Base-by-base conservation (phyloP, 2,329 filamentous ascomycete genomes). In the Cordyceps javanica region DNA sequence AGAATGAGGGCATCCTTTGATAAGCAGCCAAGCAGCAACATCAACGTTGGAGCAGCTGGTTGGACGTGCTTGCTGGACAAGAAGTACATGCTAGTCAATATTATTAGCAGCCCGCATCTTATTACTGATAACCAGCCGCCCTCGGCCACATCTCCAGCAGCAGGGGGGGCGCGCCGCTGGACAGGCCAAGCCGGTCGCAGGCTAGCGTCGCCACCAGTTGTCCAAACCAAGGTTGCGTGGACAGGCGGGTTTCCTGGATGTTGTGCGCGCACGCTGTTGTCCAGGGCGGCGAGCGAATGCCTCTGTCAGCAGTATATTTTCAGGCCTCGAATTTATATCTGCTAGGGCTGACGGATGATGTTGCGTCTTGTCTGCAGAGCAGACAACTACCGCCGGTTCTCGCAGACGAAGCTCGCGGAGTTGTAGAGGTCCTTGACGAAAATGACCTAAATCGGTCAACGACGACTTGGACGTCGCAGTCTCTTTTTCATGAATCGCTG, bases 1-100 rank as follows among this genome's bases (percentile, higher is more conserved):
- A 26, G 19, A 25, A 26, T 14, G 30, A 26, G 32, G 13, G 19
- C 23, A 19, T 28, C 21, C 32, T 21, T n/a, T 56, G 53, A 56
- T 56, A 56, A 56, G 42, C 36, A 53, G 49, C 26, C 26, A 23
- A 28, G 26, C 48, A 51, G 48, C 48, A 38, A 25, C 32, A 16
- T 34, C 32, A 38, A 9, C 9, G 2, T 19, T 7, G 8, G 5
- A 6, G 19, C n/a, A n/a, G 39, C 39, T 9, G 21, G 21, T 16
- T 19, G 3, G 19, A n/a, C n/a, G n/a, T n/a, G n/a, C n/a, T n/a
- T n/a, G n/a, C n/a, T n/a, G n/a, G n/a, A n/a, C n/a, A 38, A 36
- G n/a, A 2, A 21, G n/a, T 51, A 39, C 44, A 50, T 21, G 19
- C 46, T 25, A 16, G 45, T 28, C 21, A 34, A 19, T 32, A 48